Percentiles rank a stretch among this genome's conserved stretches.
These are phyloP conservation scores for Lagenidium giganteum DNA, from an alignment of 352 stramenopile species.

Conservation along the genomic window DNA sequence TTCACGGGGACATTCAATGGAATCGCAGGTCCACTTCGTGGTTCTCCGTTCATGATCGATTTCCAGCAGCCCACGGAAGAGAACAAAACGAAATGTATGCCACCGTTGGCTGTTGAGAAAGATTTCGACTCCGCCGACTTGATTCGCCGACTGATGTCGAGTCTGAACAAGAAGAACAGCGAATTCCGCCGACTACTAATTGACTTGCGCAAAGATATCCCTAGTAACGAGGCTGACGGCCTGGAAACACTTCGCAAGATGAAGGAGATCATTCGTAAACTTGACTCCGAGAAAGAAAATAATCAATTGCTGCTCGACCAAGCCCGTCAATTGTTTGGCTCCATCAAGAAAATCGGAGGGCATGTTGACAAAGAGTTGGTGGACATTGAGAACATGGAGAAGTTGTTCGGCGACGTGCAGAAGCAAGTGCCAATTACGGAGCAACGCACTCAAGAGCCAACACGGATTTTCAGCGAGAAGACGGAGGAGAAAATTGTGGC, in stretches of 20 bases:
- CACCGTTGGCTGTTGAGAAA: constrained; percentile 56
- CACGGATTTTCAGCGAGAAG: constrained; percentile 86
- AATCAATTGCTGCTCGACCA: constrained; percentile 78
- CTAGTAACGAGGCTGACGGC: constrained; percentile 67
- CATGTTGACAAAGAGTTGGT: constrained; percentile 82
- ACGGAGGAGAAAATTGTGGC: constrained; percentile 91
- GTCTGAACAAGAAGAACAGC: constrained; percentile 82
- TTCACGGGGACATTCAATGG: constrained; percentile 94
- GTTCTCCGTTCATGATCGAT: constrained; percentile 83
- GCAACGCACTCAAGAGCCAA: constrained; percentile 69
- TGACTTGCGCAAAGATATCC: constrained; percentile 80
- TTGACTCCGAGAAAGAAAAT: constrained; percentile 58
- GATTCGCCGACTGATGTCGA: constrained; percentile 64
- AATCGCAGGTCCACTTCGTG: constrained; percentile 89
- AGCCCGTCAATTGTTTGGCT: constrained; percentile 69
- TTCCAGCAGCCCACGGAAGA: constrained; percentile 54
- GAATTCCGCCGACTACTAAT: constrained; percentile 77
- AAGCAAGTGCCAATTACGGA: constrained; percentile 76
- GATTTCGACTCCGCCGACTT: constrained; percentile 73
- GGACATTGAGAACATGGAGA: constrained; percentile 83
- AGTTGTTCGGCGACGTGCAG: constrained; percentile 72
- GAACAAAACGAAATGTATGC: constrained; percentile 74
- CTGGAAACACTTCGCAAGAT: constrained; percentile 77
- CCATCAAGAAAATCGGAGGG: constrained; percentile 72
- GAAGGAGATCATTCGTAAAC: constrained; percentile 81